phyloP scores from a whole-genome alignment of 2,329 filamentous ascomycete species.

The Sphaerulina vaccinii region DNA sequence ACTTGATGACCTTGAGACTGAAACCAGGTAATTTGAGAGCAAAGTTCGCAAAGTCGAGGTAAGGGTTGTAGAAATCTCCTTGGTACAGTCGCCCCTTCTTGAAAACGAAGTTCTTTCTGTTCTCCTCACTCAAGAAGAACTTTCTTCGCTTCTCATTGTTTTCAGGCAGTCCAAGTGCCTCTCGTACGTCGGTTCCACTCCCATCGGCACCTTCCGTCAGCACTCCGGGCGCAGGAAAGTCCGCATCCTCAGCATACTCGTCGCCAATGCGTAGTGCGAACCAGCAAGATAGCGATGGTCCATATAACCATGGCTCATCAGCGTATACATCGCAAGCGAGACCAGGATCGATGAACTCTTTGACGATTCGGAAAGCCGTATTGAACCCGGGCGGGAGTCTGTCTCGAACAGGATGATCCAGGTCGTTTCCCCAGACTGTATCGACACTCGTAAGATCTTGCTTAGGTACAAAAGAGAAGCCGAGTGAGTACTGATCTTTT shows the following conservation, averaged over 20 bases:
- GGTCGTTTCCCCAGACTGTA: conserved; percentile 91
- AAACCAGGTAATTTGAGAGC: conserved; percentile 48
- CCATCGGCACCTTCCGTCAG: conserved; percentile 45
- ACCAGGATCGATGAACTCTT: conserved; percentile 86
- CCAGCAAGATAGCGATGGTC: conserved; percentile 54
- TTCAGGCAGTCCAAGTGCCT: conserved; percentile 37
- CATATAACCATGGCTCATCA: conserved; percentile 82
- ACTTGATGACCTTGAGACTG: conserved; percentile 45
- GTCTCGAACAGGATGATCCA: conserved; percentile 84
- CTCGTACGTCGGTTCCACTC: conserved; percentile 35
- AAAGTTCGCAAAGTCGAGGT: conserved; percentile 50
- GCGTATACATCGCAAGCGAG: conserved; percentile 86
- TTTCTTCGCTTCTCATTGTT: conserved; percentile 48
- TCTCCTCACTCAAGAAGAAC: conserved; percentile 40
- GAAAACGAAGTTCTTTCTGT: conserved; percentile 43
- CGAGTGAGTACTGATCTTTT: conserved; percentile 80
- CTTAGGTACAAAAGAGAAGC: conserved; percentile 73
- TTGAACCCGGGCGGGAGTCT: conserved; percentile 81
- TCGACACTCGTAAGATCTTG: conserved; percentile 62
- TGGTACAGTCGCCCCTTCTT: conserved; percentile 47
- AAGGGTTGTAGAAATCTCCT: conserved; percentile 51
- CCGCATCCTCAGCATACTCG: conserved; percentile 19
- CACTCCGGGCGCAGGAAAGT: conserved; percentile 33
- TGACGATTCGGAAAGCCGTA: conserved; percentile 79
- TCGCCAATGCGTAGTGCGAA: conserved; percentile 36